phyloP scores from a whole-genome alignment of 2,329 filamentous ascomycete species.

The Cercospora janseana region DNA sequence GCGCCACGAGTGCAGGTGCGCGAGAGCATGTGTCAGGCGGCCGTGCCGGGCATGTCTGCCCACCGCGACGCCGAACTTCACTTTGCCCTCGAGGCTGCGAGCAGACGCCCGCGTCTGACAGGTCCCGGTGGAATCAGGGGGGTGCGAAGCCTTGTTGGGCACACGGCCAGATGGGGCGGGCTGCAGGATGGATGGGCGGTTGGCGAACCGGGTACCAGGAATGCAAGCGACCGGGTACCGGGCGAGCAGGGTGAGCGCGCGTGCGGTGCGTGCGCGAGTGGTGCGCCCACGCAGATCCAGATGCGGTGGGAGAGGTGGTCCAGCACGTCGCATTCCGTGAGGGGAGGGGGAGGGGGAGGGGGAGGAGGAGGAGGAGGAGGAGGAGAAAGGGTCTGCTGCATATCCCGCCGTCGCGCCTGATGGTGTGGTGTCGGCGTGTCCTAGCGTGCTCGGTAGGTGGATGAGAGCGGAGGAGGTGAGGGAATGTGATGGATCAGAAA shows the following conservation, averaged over 20 bases:
- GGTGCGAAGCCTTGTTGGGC: slow-evolving; percentile 25
- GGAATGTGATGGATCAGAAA: slow-evolving; percentile 25
- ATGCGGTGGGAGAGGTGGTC: too few relatives aligned
- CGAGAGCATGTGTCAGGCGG: slow-evolving; percentile 19
- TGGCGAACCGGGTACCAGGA: slow-evolving; percentile 32
- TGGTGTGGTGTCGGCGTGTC: slow-evolving; percentile 21
- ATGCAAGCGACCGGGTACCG: slow-evolving; percentile 25
- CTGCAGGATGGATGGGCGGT: slow-evolving; percentile 26
- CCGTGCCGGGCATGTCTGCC: slow-evolving; percentile 13
- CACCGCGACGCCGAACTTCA: slow-evolving; percentile 17
- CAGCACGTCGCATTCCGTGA: not conserved
- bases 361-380: slow-evolving; percentile 5
- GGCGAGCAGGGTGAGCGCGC: slow-evolving; percentile 30
- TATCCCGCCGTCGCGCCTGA: slow-evolving; percentile 1
- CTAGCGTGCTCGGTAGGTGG: slow-evolving; percentile 19
- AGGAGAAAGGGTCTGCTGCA: slow-evolving; percentile 20
- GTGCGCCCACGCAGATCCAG: slow-evolving; percentile 11
- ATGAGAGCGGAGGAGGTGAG: slow-evolving; percentile 11
- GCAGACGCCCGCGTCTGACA: slow-evolving; percentile 19
- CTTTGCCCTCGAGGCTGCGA: slow-evolving; percentile 16
- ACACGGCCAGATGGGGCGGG: slow-evolving; percentile 36
- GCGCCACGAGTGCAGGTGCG: slow-evolving; percentile 28
- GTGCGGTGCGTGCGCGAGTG: slow-evolving; percentile 30
- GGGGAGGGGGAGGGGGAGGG: not conserved
- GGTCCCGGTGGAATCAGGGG: slow-evolving; percentile 23